Conservation (phyloP, 306 rosid species). For the Vigna nakashimae region DNA sequence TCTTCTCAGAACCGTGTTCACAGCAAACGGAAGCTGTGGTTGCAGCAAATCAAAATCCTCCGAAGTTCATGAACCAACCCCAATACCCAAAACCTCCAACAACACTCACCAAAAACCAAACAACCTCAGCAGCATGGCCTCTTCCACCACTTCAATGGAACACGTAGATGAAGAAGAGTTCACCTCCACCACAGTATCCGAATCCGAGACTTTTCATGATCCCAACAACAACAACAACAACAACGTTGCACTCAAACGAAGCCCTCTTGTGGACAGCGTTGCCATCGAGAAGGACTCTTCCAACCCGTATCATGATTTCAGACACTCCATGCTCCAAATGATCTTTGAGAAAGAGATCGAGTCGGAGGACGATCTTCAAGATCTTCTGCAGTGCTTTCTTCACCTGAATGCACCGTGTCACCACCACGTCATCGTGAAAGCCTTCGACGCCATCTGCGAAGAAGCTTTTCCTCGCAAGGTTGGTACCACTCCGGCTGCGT, state of each 20-base stretch:
- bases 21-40: slow-evolving; percentile 55
- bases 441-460: slow-evolving; percentile 57
- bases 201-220: slow-evolving; percentile 11
- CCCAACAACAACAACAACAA: neutral
- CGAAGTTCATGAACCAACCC: slow-evolving; percentile 56
- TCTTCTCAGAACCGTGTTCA: slow-evolving; percentile 48
- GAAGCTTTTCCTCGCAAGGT: slow-evolving; percentile 49
- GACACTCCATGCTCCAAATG: slow-evolving; percentile 74
- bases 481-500: neutral
- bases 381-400: slow-evolving; percentile 65
- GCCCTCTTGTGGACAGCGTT: slow-evolving; percentile 49
- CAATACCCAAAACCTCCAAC: slow-evolving; percentile 3
- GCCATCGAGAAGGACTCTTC: slow-evolving; percentile 68
- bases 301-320: slow-evolving; percentile 63
- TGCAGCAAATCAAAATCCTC: slow-evolving; percentile 50
- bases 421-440: slow-evolving; percentile 51
- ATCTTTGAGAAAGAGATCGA: slow-evolving; percentile 67
- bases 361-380: slow-evolving; percentile 55
- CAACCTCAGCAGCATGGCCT: slow-evolving; percentile 29
- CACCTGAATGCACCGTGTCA: slow-evolving; percentile 54
- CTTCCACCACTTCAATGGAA: slow-evolving; percentile 56
- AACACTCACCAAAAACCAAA: neutral
- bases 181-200: slow-evolving; percentile 51
- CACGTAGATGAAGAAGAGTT: slow-evolving; percentile 44
- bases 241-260: slow-evolving; percentile 11